Base-by-base conservation (phyloP, 2,329 filamentous ascomycete genomes). In the Aspergillus proliferans region DNA sequence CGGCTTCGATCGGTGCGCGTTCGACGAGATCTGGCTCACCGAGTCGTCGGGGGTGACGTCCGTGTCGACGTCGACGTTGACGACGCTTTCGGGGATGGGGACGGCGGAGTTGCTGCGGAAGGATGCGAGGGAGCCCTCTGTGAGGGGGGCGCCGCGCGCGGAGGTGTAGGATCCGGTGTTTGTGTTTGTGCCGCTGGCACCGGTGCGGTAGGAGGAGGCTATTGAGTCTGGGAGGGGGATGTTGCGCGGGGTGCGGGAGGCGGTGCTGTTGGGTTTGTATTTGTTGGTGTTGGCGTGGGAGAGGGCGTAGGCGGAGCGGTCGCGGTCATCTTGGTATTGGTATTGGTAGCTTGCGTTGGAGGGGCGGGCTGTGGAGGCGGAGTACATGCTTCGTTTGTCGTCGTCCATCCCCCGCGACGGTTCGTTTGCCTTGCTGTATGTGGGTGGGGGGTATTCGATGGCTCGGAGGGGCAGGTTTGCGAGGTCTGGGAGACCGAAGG, bases 11-110 rank as follows among this genome's bases (percentile, higher is more conserved):
- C 34, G 34, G 34, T 38, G 9, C 14, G 52, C 62, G 47, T 66
- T 54, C 15, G 55, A 51, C n/a, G 62, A 65, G 22, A 91, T 76
- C 43, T 89, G 86, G 56, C 84, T 83, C 52, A 90, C 81, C 0
- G 89, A 94, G 68, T 96, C 91, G 48, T 86, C 79, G 7, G 88
- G 84, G 0, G 85, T 86, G 56, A 98, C 75, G 15, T 90, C 83
- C 12, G 70, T 70, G 45, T 72, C 64, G 9, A 67, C 62, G 30
- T 70, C 66, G 10, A 65, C 55, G 7, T 64, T 66, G 6, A 58
- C 48, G 15, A 65, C 58, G 47, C 63, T 69, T 22, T 65, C 62
- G 0, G 66, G 66, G 3, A 69, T 56, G 5, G 65, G 63, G 10
- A 68, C 51, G 4, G 26, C 10, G 26, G 26, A 30, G 10, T 30